Evolutionary conservation across 768 basidiomycete genomes (phyloP).

Genomic region (Pisolithus orientalis): DNA sequence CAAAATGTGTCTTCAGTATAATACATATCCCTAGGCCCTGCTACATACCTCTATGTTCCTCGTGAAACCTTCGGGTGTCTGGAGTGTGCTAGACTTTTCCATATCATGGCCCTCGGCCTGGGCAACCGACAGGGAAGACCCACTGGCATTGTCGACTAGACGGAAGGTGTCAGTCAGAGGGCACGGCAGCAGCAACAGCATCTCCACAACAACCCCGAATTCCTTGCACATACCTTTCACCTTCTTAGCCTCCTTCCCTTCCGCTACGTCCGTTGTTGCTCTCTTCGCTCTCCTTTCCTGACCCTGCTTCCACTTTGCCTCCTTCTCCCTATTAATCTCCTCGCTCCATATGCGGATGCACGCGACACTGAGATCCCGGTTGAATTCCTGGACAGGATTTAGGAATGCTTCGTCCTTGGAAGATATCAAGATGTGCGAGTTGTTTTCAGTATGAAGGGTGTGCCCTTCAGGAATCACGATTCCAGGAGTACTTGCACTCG

Average conservation of each 20-base stretch:
- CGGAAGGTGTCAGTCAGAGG: background rate
- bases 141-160: background rate
- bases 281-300: conserved; percentile 43
- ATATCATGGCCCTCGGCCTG: background rate
- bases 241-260: conserved; percentile 31
- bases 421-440: conserved; percentile 69
- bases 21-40: background rate
- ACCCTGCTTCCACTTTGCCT: conserved; percentile 49
- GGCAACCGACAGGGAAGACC: background rate
- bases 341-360: conserved; percentile 90
- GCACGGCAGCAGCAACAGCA: background rate
- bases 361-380: conserved; percentile 88
- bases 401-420: conserved; percentile 79
- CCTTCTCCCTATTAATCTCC: conserved; percentile 54
- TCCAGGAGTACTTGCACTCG: conserved; percentile 7
- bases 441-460: conserved; percentile 76
- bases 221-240: conserved; percentile 36
- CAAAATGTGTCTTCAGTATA: background rate
- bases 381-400: conserved; percentile 98
- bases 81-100: background rate
- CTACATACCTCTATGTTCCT: background rate
- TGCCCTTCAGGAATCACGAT: conserved; percentile 64
- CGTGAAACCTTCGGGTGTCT: background rate
- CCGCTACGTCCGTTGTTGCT: conserved; percentile 3
- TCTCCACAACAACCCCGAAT: background rate